phyloP scores from a whole-genome alignment of 352 stramenopile species.

The Globisporangium irregulare region DNA sequence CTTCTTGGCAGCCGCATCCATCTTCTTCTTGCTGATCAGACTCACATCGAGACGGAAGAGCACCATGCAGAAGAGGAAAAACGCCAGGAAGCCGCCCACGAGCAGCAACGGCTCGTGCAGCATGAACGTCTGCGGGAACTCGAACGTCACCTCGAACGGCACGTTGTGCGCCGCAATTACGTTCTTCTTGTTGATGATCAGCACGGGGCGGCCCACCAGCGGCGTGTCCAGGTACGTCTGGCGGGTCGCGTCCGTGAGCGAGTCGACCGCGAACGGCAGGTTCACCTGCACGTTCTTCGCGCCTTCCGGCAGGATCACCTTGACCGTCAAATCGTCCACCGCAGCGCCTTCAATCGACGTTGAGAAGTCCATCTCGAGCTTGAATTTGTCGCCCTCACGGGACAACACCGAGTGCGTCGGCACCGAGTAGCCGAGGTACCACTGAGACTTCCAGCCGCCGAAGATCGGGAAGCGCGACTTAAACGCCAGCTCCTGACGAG shows the following conservation, averaged over 20 bases:
- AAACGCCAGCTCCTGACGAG: conserved; percentile 72
- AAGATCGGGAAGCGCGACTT: conserved; percentile 87
- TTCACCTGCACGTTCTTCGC: conserved; percentile 74
- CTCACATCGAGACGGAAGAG: conserved; percentile 84
- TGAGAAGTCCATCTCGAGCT: conserved; percentile 85
- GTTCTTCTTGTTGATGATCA: conserved; percentile 84
- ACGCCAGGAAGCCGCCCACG: conserved; percentile 77
- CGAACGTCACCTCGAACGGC: conserved; percentile 84
- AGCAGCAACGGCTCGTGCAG: conserved; percentile 85
- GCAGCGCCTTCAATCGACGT: conserved; percentile 72
- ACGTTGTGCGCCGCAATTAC: conserved; percentile 83
- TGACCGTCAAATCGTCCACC: conserved; percentile 84
- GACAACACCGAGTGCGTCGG: conserved; percentile 77
- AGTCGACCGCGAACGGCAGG: conserved; percentile 71
- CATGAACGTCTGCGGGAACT: conserved; percentile 79
- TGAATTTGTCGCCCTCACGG: conserved; percentile 64
- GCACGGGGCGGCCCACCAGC: conserved; percentile 69
- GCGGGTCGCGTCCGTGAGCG: conserved; percentile 50
- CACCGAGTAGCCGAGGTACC: conserved; percentile 87
- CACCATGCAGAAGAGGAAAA: conserved; percentile 85
- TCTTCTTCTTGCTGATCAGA: conserved; percentile 37
- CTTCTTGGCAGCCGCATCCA: conserved; percentile 30
- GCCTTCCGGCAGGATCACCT: conserved; percentile 86
- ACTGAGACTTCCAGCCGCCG: conserved; percentile 88
- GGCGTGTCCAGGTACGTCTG: conserved; percentile 87